Conservation (phyloP, 176 grass and related monocot species). For the Zea luxurians region DNA sequence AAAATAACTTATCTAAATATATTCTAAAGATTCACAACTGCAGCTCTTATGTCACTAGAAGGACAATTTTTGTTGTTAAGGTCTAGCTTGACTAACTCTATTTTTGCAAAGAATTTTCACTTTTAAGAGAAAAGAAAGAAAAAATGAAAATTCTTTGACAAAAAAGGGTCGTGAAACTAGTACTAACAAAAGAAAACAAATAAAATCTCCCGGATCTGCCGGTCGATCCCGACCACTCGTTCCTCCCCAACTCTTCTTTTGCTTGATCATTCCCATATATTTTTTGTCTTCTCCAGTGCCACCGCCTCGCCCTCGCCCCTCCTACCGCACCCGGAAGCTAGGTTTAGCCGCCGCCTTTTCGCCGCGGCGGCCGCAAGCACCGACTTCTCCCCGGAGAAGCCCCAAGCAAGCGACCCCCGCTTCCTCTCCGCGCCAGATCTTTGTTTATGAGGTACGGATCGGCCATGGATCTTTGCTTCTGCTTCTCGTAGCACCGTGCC, state of each 20-base stretch:
- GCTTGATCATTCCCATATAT: neutral
- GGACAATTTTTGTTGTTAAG: too few species aligned
- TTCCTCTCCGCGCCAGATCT: slow-evolving; percentile 37
- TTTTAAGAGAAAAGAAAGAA: too few species aligned
- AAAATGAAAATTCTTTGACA: too few species aligned
- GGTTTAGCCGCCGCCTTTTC: slow-evolving; percentile 22
- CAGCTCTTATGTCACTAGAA: too few species aligned
- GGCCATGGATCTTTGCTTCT: slow-evolving; percentile 22
- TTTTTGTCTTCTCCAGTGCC: neutral
- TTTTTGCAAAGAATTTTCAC: too few species aligned
- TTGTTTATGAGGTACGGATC: slow-evolving; percentile 61
- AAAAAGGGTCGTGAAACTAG: too few species aligned
- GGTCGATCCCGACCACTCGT: slow-evolving; percentile 37
- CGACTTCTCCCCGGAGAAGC: neutral
- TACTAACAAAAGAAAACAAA: too few species aligned
- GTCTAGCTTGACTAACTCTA: too few species aligned
- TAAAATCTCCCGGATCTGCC: neutral
- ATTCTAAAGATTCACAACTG: too few species aligned
- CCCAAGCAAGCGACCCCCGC: neutral
- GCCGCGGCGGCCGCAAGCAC: slow-evolving; percentile 22
- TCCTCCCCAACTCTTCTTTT: neutral
- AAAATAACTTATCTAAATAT: too few species aligned
- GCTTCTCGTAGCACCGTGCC: neutral
- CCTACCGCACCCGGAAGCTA: slow-evolving; percentile 17
- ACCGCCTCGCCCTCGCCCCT: neutral